Base-by-base conservation (phyloP, 257 asterid species). In the Scutellaria baicalensis region DNA sequence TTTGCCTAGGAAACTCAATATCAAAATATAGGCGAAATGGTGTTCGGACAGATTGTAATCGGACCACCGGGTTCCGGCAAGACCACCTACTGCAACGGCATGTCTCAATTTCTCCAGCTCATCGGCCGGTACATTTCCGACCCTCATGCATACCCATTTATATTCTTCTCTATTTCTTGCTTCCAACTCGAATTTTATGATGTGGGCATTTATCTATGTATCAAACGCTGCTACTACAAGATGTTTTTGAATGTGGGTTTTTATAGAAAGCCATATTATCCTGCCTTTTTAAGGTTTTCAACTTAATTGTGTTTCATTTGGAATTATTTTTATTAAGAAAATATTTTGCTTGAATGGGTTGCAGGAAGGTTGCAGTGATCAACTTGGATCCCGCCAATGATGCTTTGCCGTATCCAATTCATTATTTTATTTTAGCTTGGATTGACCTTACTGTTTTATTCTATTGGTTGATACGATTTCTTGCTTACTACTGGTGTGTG, bases 41-140 rank as follows among this genome's bases (percentile, higher is more conserved):
- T 88, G 49, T 94, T 89, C 64, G 97, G 99, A 58, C 99, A 94
- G 85, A 83, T 94, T 66, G 99, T 94, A 54, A 91, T 94, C 9
- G 99, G 99, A 1, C 99, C 97, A 4, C 97, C 99, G 57, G 99
- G 97, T 79, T 94, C 97, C 13, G 99, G 99, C 75, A 89, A 91
- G 86, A 94, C 97, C 23, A 94, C 99, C 70, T 91, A 88, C 81
- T 89, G 97, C 92, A 89, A 94, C 55, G 99, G 97, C 83, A 88
- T 94, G 97, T 94, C 99, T 74, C 99, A 94, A 56, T 94, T 94
- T 70, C 99, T 94, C 56, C 81, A 70, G 59, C 97, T 94, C 74
- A 79, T 91, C 20, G 97, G 99, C 78, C 78, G 99, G 99, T 89
- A 84, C 59, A 5, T 17, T 52, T 52, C 64, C 7, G 17, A 35